Evolutionary conservation across 2,329 filamentous ascomycete species (phyloP).

Genomic region (Tolypocladium amazonense): DNA sequence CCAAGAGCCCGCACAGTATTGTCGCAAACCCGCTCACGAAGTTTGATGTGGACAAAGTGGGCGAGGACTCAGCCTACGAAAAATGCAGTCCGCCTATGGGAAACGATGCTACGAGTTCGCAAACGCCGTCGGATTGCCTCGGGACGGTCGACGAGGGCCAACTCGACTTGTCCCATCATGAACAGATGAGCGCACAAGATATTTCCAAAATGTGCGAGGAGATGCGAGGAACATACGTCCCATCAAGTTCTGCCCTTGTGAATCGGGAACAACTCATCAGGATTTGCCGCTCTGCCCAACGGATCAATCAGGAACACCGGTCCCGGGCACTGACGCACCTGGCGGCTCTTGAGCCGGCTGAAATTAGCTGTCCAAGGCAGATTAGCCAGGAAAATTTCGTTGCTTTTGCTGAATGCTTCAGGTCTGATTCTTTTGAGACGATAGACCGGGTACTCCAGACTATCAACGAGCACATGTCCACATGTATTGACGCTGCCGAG

Average conservation of each 20-base stretch:
- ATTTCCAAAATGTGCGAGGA: not conserved
- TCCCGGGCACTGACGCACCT: not conserved
- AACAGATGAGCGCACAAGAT: not conserved
- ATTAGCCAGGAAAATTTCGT: not conserved
- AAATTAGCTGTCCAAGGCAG: not conserved
- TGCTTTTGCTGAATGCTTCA: not conserved
- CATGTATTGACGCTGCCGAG: not conserved
- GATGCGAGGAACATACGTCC: not conserved
- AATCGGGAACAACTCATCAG: not conserved
- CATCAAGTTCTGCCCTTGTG: no score
- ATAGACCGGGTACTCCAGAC: not conserved
- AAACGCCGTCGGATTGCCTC: not conserved
- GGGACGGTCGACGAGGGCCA: not conserved
- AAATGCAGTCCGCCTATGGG: not conserved
- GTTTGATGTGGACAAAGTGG: not conserved
- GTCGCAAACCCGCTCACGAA: not conserved
- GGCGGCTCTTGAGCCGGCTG: not conserved
- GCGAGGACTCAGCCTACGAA: not conserved
- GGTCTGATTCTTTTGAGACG: not conserved
- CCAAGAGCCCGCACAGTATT: not conserved
- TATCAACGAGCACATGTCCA: not conserved
- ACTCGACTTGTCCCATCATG: not conserved
- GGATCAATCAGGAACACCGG: not conserved
- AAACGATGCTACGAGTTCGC: not conserved
- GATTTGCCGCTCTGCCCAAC: not conserved